Evolutionary conservation across 176 grass and related monocot species (phyloP), one percentile per base, ranked within the genome.

Genomic region (Ensete ventricosum): DNA sequence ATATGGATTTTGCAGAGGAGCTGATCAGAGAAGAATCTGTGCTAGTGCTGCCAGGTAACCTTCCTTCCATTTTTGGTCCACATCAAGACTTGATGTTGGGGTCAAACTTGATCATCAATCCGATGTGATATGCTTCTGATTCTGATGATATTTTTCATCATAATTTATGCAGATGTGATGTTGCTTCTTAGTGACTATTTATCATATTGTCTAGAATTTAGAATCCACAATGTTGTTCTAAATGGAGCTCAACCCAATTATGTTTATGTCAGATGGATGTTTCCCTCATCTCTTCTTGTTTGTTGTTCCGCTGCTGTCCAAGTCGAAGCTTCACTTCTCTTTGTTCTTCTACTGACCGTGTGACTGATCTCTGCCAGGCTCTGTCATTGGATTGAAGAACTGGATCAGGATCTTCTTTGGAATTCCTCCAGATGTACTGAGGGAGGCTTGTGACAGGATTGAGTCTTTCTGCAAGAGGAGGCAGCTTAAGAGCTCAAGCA

Each of bases 1-100:
- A 98, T 78, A 82, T 89, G 54, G 95, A 91, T 67, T 98, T 98
- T 50, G 80, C 88, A 50, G 60, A 66, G 12, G 86, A 89, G 76
- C 72, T 98, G 77, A 98, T 98, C 17, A 98, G 86, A 87, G 88
- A 98, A 93, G 95, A 98, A 89, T 85, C 88, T 24, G 80, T 93
- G 52, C 59, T 98, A 12, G 60, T 98, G 17, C 60, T 98, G 52
- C 90, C 90, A 74, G 88, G 94, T 98, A 92, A 73, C 54, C 57
- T 14, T 5, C 54, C 57, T 14, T 5, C 14, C 23, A 50, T 1
- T 19, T 19, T 17, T 75, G 9, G 27, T 48, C 4, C 3, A 6
- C 34, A 43, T 43, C 34, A 34, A 34, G 29, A 34, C 29, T 23
- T 23, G 22, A 23, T 34, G 29, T 5, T 5, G 29, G 2, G 29